Base-by-base conservation (phyloP, 2,329 filamentous ascomycete species). In the Ascochyta fabae region DNA sequence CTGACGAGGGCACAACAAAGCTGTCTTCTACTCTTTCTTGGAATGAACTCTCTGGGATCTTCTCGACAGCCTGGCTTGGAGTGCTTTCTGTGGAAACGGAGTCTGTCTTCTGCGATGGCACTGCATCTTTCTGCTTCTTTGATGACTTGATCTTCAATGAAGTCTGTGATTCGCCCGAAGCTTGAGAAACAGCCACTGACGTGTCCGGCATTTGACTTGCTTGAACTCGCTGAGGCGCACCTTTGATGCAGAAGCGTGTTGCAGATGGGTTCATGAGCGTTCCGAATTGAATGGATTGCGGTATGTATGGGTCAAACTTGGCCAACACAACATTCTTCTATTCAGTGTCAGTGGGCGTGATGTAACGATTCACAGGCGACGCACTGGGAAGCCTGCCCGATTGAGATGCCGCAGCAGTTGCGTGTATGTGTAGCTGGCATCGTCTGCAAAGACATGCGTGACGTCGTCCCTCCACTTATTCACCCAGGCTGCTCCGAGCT, bases 371-470 rank as follows among this genome's bases (percentile, higher is more conserved):
- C 1, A n/a, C 15, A 27, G 12, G 16, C 44, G 22, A 73, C 80
- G 66, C 62, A 83, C 81, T 22, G 84, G 81, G 44, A 86, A 65
- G 2, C 63, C 60, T 3, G 79, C 73, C 6, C 79, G 27, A 53
- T 82, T 80, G 4, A 92, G 70, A 58, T 84, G 80, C 10, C 76
- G 78, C 50, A 87, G 72, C 6, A 96, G 79, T 53, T 92, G 84
- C 4, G 80, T 75, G 68, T 87, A 93, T 0, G 78, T 78, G 45
- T 95, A 76, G 16, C 51, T 63, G 2, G 76, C 76, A 61, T 86
- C 88, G 69, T 97, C 93, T 1, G 92, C 88, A 55, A 98, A 82
- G 44, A 96, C 78, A 75, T 96, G 91, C 0, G 89, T 96, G 15
- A 95, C 84, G 22, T 69, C 75, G 0, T 72, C 65, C 27, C 74